Conservation (phyloP, 2,329 filamentous ascomycete species). For the Sporothrix euskadiensis region DNA sequence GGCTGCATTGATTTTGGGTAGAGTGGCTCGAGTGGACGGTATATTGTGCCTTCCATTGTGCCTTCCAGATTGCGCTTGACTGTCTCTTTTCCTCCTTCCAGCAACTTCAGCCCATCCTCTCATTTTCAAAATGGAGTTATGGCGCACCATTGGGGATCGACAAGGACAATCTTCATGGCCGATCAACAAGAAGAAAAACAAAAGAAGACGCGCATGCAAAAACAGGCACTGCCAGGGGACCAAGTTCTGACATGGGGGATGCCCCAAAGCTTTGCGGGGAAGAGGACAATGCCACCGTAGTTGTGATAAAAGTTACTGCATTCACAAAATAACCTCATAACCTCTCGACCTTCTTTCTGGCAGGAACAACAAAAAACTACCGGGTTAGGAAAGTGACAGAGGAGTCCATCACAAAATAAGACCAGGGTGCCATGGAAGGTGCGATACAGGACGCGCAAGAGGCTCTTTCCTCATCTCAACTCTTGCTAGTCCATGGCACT, state of each 20-base stretch:
- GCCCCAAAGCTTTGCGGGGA: not conserved
- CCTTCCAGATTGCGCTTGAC: not conserved
- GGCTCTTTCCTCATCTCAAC: not conserved
- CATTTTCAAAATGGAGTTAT: not conserved
- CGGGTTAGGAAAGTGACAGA: slow-evolving; percentile 29
- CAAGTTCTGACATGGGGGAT: not conserved
- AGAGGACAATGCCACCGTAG: not conserved
- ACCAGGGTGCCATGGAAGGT: not conserved
- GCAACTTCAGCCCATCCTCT: not conserved
- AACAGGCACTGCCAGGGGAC: not conserved
- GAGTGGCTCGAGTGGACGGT: not conserved
- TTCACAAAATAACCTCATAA: not conserved
- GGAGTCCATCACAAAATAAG: too few relatives aligned
- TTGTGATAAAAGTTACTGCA: not conserved
- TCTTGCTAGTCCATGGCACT: not conserved
- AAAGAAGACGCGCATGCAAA: not conserved
- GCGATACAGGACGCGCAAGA: not conserved
- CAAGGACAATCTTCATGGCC: not conserved
- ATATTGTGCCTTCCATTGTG: not conserved
- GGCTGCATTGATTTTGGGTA: not conserved
- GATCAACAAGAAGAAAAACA: not conserved
- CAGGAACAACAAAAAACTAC: slow-evolving; percentile 9
- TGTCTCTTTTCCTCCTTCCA: not conserved
- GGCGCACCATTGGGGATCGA: not conserved
- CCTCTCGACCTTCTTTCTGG: not conserved